Percentiles rank a stretch among this genome's conserved stretches.
Evolutionary conservation across 768 basidiomycete species (phyloP).

Genomic region (Tephrocybe sp.): DNA sequence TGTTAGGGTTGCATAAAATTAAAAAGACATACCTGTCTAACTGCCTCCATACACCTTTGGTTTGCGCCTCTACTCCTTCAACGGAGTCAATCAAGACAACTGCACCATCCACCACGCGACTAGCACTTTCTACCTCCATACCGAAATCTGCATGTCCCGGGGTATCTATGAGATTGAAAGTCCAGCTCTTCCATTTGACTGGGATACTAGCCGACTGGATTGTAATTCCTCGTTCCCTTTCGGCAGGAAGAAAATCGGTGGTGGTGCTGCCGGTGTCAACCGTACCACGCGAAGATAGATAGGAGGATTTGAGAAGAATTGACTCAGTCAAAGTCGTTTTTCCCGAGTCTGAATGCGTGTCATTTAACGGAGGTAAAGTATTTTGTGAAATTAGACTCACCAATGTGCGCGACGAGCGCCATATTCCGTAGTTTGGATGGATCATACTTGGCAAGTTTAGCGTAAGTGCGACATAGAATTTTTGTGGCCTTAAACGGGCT

Average conservation of each 20-base stretch:
- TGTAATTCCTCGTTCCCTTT: constrained; percentile 88
- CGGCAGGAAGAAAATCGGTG: constrained; percentile 87
- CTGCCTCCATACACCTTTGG: constrained; percentile 86
- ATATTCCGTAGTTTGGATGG: constrained; percentile 66
- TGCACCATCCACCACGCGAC: constrained; percentile 86
- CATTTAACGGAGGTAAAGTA: not conserved
- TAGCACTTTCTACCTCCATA: constrained; percentile 96
- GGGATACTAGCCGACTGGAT: constrained; percentile 93
- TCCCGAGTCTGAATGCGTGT: constrained; percentile 63
- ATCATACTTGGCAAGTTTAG: constrained; percentile 31
- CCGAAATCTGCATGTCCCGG: constrained; percentile 94
- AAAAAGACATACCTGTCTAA: constrained; percentile 66
- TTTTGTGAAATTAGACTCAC: constrained; percentile 35
- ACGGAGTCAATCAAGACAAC: constrained; percentile 89
- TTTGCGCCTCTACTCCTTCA: constrained; percentile 90
- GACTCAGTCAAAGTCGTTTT: constrained; percentile 91
- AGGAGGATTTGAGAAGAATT: constrained; percentile 73
- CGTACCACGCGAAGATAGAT: constrained; percentile 71
- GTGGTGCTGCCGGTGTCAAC: constrained; percentile 91
- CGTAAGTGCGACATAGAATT: constrained; percentile 23
- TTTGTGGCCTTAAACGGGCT: constrained; percentile 6
- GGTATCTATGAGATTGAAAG: constrained; percentile 86
- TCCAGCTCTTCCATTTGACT: constrained; percentile 82
- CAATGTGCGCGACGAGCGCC: constrained; percentile 88
- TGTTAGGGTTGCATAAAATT: constrained; percentile 18